Base-by-base conservation (phyloP, 1,284 basidiomycete genomes). In the Ceratobasidium sp. region DNA sequence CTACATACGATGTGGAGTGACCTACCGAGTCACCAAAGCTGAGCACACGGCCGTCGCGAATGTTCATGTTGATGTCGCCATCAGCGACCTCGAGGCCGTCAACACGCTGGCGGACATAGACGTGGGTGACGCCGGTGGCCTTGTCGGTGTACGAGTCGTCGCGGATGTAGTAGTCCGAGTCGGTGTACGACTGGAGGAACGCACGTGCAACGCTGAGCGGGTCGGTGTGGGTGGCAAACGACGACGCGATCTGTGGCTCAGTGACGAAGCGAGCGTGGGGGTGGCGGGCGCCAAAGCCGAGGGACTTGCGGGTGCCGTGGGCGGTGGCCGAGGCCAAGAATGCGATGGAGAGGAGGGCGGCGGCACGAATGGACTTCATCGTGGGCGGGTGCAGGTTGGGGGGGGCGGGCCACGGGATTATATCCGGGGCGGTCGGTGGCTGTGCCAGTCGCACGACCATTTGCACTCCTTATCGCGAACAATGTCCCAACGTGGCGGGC, bases 41-140 rank as follows among this genome's bases (percentile, higher is more conserved):
- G 59, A 96, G 78, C 16, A 97, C 86, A 65, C 84, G 82, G 62
- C 93, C 94, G 73, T 92, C 86, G 81, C 77, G 72, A 79, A 96
- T 84, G 83, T 97, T 96, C 79, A 97, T 82, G 80, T 97, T 96
- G 81, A 96, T 87, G 81, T 96, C 91, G 53, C 91, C 94, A 78
- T 97, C 93, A 18, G 87, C 85, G 14, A 98, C 93, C 79, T 96
- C 93, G 70, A 96, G 83, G 48, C 93, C 93, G 75, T 92, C 88
- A 77, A 96, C 80, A 65, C 92, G 76, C 81, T 98, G 94, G 75
- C 89, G 87, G 75, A 90, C 88, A 77, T 93, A 96, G 76, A 94
- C 84, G 80, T 96, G 93, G 23, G 92, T 91, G 57, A 96, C 85
- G n/a, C 91, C 91, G 1, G 93, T 94, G 72, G 85, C 86, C 73